Base-by-base conservation (phyloP, 208 protist species). In the Blechomonas ayalai region DNA sequence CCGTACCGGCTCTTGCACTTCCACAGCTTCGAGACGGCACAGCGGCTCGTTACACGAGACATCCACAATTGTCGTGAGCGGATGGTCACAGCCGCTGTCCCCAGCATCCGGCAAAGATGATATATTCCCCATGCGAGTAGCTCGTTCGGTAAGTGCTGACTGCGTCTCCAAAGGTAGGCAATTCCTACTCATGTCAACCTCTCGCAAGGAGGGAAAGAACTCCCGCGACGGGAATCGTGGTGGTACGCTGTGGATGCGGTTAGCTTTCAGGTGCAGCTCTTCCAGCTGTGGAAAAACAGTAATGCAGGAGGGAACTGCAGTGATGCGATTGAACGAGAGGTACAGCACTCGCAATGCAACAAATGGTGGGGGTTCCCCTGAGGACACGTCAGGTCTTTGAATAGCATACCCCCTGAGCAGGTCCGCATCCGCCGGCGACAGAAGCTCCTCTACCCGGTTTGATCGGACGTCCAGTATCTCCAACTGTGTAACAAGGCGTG, bases 381-480 rank as follows among this genome's bases (percentile, higher is more conserved):
- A 27, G 41, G 18, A 45, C 19, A 10, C 31, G 38, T 31, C 58
- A 32, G 36, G 4, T 1, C 42, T 57, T n/a, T n/a, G n/a, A n/a
- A n/a, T n/a, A n/a, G n/a, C n/a, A n/a, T n/a, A n/a, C n/a, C n/a
- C 32, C 7, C 34, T 72, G 25, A 4, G 24, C 38, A 10, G 27
- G 33, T 5, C 24, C n/a, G 63, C 43, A 18, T 67, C 64, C 7
- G 58, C 52, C 6, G 16, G 16, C 7, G 71, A 51, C 10, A 73
- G 37, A 10, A 82, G 34, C 33, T 48, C 32, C 9, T 52, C 48
- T 23, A 88, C 54, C 2, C 7, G 18, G 58, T 89, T 89, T 1
- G 63, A 59, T 39, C 64, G 74, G 7, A 84, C 74, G 37, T 89
- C 80, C 1, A 89, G 65, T 39, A 84, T 63, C 18, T 78, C 68